Base-by-base conservation (phyloP, 257 asterid species). In the Echium plantagineum region DNA sequence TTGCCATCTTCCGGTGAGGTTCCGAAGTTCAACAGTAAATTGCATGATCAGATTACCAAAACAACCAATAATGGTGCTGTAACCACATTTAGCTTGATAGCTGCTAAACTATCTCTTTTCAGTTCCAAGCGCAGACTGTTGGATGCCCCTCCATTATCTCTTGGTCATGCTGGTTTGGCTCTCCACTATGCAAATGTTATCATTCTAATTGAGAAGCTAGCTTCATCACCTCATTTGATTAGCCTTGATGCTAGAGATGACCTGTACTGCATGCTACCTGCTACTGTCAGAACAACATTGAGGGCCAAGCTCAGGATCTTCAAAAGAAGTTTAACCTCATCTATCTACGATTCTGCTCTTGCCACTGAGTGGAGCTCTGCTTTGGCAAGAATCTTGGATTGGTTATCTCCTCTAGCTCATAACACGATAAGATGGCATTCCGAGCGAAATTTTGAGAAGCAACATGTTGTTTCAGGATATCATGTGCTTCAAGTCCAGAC, bases 401-500 rank as follows among this genome's bases (percentile, higher is more conserved):
- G 96, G 96, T 64, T 90, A 57, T 80, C 82, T 21, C 96, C 94
- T 3, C 90, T 90, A 6, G 94, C 94, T 55, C 94, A 79, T 54
- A 81, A 82, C 72, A 90, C 72, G 80, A 18, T 85, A 15, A 80
- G 83, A 69, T 87, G 97, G 96, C 80, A 90, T 67, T 76, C 85
- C 0, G 96, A 87, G 74, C 69, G 85, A 12, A 90, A 75, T 53
- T 78, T 87, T 47, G 97, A 90, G 61, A 78, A 81, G 73, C 85
- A 77, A 65, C 68, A 73, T 35, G 26, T 85, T 68, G 66, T 65
- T 61, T 75, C 66, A 58, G 86, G 94, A 58, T 67, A 80, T 16
- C 80, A 81, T 55, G 84, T 85, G 68, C 94, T 90, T 65, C 85
- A 87, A 9, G 84, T 90, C 15, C 94, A 90, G 80, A 90, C 96